Evolutionary conservation across 78 protist species (phyloP).

Genomic region (Mantamonas sphyraenae): DNA sequence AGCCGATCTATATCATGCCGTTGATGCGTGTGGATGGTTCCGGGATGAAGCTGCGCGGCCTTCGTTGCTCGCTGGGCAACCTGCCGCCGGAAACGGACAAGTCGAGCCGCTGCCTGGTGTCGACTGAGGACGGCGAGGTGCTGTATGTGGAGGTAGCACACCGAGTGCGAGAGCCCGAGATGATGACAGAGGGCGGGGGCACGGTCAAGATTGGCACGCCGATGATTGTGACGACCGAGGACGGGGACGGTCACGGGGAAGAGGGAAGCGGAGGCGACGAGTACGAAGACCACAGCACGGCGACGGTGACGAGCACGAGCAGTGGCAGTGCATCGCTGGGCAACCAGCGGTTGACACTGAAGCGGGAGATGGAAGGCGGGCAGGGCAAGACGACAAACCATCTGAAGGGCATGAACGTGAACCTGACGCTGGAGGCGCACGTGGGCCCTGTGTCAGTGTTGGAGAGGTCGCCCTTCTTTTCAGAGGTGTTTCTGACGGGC

Average conservation of each 20-base stretch:
- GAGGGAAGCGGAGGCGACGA: too few species aligned
- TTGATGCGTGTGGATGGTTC: not conserved
- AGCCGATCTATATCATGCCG: not conserved
- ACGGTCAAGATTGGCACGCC: too few species aligned
- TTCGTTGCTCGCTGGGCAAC: not conserved
- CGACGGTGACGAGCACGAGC: not conserved
- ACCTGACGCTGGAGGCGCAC: too few species aligned
- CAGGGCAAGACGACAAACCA: too few species aligned
- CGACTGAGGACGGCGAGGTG: constrained; percentile 9
- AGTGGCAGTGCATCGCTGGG: not conserved
- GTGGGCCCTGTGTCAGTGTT: too few species aligned
- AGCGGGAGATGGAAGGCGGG: too few species aligned
- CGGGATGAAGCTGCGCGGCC: not conserved
- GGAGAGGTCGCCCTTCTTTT: constrained; percentile 18
- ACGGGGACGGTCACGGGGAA: too few species aligned
- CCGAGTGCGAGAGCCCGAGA: too few species aligned
- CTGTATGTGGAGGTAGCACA: not conserved
- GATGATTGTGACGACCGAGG: too few species aligned
- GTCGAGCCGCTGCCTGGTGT: not conserved
- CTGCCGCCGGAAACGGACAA: not conserved
- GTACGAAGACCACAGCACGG: not conserved
- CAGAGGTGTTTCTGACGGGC: not conserved
- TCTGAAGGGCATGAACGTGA: too few species aligned
- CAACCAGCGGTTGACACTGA: too few species aligned
- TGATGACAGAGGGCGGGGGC: too few species aligned